These are phyloP conservation scores for Elaeagnus macrophylla DNA, from an alignment of 306 rosid genomes.

Conservation along the genomic window DNA sequence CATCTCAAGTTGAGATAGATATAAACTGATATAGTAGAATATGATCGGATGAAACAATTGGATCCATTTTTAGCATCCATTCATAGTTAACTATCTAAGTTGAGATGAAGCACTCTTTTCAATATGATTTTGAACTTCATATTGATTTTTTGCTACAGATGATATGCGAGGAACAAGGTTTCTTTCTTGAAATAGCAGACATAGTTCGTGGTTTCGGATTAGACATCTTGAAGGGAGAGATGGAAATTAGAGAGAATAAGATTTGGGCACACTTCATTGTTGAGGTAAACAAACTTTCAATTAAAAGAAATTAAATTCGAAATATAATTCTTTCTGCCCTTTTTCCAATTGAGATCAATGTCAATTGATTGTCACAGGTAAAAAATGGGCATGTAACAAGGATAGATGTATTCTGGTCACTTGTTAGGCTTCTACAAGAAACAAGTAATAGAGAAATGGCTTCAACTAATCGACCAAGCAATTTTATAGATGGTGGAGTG, in stretches of 20 bases:
- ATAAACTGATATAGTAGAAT: too few species aligned
- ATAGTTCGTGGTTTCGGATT: constrained; percentile 49
- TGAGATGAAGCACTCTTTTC: too few species aligned
- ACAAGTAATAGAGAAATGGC: constrained; percentile 27
- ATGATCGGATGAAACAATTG: too few species aligned
- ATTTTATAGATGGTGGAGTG: constrained; percentile 24
- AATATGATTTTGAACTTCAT: background rate
- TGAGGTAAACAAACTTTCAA: constrained; percentile 42
- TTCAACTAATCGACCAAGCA: constrained; percentile 22
- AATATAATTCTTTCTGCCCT: background rate
- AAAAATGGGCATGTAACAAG: constrained; percentile 45
- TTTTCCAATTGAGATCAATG: background rate
- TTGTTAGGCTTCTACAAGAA: constrained; percentile 55
- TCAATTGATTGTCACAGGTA: constrained; percentile 34
- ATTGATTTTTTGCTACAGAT: constrained; percentile 38
- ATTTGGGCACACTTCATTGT: constrained; percentile 71
- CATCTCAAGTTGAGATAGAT: too few species aligned
- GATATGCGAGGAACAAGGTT: constrained; percentile 66
- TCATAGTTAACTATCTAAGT: too few species aligned
- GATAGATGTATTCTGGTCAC: constrained; percentile 63
- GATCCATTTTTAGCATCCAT: too few species aligned
- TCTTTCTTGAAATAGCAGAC: constrained; percentile 74
- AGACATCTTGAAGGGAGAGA: constrained; percentile 66
- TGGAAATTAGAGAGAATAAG: constrained; percentile 54
- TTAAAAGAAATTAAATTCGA: too few species aligned